Conservation (phyloP, 306 rosid species). For the Vigna unguiculata region DNA sequence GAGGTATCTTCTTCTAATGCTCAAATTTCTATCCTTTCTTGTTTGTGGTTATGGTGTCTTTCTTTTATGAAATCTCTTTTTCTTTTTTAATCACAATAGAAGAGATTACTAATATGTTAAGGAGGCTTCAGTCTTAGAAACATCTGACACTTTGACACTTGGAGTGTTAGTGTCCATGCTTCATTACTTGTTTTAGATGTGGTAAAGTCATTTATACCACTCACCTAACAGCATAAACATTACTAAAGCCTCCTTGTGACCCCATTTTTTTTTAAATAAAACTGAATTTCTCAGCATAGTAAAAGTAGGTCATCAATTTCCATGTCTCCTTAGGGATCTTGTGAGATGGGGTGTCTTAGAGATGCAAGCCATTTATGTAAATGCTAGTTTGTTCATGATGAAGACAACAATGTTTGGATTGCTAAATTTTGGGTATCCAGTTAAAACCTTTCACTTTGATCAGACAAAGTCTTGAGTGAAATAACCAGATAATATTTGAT, state of each 20-base stretch:
- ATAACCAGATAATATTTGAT: not conserved
- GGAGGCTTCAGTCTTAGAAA: not conserved
- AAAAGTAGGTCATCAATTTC: not conserved
- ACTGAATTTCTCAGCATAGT: not conserved
- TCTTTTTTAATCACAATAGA: not conserved
- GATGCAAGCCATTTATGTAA: not conserved
- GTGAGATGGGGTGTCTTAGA: not conserved
- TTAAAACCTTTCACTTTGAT: not conserved
- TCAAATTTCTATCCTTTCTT: conserved; percentile 40
- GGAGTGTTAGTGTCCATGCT: not conserved
- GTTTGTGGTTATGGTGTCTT: conserved; percentile 38
- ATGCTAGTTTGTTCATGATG: not conserved
- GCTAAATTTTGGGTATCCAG: not conserved
- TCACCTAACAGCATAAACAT: not conserved
- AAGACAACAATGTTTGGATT: not conserved
- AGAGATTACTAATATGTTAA: not conserved
- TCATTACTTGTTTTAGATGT: not conserved
- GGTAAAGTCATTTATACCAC: not conserved
- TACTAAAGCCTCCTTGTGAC: not conserved
- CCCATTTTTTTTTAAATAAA: not conserved
- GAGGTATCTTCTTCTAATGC: conserved; percentile 64
- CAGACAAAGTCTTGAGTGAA: not conserved
- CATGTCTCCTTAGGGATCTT: not conserved
- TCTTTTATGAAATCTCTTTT: conserved; percentile 11
- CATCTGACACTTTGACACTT: not conserved